A percentile compares a stretch with the other conserved stretches of the same genome.
phyloP scores from a whole-genome alignment of 108 stramenopile species.

The Mayamaea pseudoterrestris region DNA sequence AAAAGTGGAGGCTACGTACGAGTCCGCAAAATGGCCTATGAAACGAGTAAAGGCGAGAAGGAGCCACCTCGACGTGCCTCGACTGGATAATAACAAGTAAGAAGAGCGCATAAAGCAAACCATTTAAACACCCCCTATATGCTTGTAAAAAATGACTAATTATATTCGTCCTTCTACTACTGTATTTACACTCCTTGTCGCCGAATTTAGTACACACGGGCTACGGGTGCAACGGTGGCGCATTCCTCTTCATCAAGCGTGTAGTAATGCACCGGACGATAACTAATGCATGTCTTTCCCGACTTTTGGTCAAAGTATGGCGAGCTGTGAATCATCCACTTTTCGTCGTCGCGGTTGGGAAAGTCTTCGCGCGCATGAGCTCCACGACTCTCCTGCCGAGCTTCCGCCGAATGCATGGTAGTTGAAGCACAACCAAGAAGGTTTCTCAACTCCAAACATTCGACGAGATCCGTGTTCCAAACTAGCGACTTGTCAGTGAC shows the following conservation, averaged over 20 bases:
- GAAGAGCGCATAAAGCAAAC: too few species aligned
- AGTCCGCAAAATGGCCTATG: constrained; percentile 63
- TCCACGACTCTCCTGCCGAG: constrained; percentile 92
- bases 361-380: constrained; percentile 98
- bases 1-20: constrained; percentile 57
- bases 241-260: constrained; percentile 95
- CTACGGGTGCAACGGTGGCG: constrained; percentile 84
- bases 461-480: constrained; percentile 99
- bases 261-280: constrained; percentile 90
- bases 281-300: constrained; percentile 80
- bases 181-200: background rate
- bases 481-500: constrained; percentile 92
- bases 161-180: too few species aligned
- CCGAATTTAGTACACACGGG: constrained; percentile 89
- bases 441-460: constrained; percentile 90
- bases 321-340: constrained; percentile 99
- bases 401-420: constrained; percentile 96
- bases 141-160: too few species aligned
- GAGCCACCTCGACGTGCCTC: too few species aligned
- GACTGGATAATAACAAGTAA: too few species aligned
- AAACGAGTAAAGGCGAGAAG: background rate
- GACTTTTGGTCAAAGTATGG: constrained; percentile 86
- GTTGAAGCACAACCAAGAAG: constrained; percentile 88
- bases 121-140: too few species aligned
- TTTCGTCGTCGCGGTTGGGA: constrained; percentile 86